A percentile compares a stretch with the other conserved stretches of the same genome.
These are phyloP conservation scores for Penicillium lagena DNA, from an alignment of 495 filamentous ascomycete species.

Conservation along the genomic window DNA sequence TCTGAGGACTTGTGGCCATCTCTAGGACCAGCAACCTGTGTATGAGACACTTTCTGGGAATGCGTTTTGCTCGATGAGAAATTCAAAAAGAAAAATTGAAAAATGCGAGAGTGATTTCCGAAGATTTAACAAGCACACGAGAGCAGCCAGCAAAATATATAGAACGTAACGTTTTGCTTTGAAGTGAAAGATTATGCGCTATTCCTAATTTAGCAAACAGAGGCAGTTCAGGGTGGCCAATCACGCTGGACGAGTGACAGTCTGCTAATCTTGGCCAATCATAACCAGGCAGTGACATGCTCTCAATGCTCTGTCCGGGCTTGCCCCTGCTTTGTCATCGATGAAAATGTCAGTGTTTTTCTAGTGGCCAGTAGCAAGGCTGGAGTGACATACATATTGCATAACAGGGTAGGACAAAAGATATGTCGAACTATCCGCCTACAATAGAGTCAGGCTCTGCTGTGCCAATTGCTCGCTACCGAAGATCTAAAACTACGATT, in stretches of 20 bases:
- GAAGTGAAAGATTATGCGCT: not conserved
- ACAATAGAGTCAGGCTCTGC: no score
- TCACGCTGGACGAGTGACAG: conserved; percentile 6
- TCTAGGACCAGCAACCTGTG: conserved; percentile 1
- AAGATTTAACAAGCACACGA: not conserved
- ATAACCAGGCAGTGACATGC: conserved; percentile 5
- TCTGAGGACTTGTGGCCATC: conserved; percentile 4
- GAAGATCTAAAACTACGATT: no score
- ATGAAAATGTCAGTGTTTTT: conserved; percentile 1
- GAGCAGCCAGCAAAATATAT: conserved; percentile 1
- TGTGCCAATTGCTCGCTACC: no score
- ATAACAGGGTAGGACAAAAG: no score
- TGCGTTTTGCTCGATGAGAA: not conserved
- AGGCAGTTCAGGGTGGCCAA: conserved; percentile 6
- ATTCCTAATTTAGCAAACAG: not conserved
- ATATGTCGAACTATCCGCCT: no score
- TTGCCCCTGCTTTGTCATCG: conserved; percentile 10
- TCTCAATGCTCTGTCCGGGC: conserved; percentile 4
- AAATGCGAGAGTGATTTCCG: not conserved
- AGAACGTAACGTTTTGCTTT: not conserved
- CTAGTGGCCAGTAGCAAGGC: conserved; percentile 6
- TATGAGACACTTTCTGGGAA: not conserved
- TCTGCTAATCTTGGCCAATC: conserved; percentile 4
- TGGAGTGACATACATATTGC: conserved; percentile 10
- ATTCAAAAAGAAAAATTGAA: not conserved